Conservation (phyloP, 2,329 filamentous ascomycete species). For the Trichoderma koningiopsis region DNA sequence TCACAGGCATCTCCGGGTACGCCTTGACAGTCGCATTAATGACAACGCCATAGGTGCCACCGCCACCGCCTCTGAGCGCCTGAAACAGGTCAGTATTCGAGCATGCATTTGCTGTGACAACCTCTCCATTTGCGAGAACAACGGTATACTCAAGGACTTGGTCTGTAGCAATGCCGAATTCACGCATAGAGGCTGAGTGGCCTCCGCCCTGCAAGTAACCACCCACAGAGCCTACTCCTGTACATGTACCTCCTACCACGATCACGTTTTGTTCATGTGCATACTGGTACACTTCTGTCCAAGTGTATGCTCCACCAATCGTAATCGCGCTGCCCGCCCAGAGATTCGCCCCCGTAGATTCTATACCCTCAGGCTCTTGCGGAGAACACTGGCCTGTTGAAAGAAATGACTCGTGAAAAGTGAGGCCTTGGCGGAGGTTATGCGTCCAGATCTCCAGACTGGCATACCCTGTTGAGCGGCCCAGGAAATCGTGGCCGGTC, state of each 20-base stretch:
- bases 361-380: background rate
- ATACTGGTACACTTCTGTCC: constrained; percentile 39
- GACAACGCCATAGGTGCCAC: constrained; percentile 37
- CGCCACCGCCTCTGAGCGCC: constrained; percentile 43
- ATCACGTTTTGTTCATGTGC: constrained; percentile 38
- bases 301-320: constrained; percentile 40
- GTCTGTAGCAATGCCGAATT: constrained; percentile 48
- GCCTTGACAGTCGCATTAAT: constrained; percentile 43
- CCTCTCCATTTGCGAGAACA: constrained; percentile 41
- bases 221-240: constrained; percentile 36
- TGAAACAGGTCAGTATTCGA: constrained; percentile 42
- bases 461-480: background rate
- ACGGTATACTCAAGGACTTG: constrained; percentile 47
- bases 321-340: constrained; percentile 18
- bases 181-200: constrained; percentile 42
- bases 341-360: background rate
- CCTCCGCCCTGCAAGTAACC: constrained; percentile 47
- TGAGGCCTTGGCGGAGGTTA: background rate
- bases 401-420: background rate
- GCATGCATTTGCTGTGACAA: constrained; percentile 40
- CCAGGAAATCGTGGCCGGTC: background rate
- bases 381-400: background rate
- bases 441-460: background rate
- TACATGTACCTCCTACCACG: constrained; percentile 39
- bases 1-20: constrained; percentile 3